Evolutionary conservation across 2,329 filamentous ascomycete genomes (phyloP).

Genomic region (Aureobasidium sp.): DNA sequence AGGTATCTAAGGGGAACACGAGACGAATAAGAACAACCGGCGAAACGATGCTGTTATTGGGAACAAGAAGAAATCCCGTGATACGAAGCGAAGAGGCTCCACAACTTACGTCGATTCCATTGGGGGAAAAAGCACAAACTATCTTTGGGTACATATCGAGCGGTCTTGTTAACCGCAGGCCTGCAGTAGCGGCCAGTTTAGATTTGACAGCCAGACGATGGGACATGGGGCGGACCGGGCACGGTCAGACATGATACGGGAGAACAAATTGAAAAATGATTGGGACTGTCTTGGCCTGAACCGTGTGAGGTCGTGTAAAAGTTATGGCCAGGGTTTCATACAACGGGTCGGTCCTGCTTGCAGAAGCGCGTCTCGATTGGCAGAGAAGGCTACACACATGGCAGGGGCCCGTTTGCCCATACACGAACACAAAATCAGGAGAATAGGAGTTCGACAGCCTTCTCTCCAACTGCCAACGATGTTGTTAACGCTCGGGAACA

Average conservation of each 20-base stretch:
- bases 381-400: background rate
- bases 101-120: constrained; percentile 13
- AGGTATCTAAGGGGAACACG: constrained; percentile 3
- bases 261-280: constrained; percentile 11
- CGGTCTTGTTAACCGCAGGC: constrained; percentile 11
- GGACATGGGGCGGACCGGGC: constrained; percentile 13
- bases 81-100: constrained; percentile 13
- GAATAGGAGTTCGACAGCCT: background rate
- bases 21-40: constrained; percentile 12
- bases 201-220: constrained; percentile 10
- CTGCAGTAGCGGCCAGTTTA: constrained; percentile 12
- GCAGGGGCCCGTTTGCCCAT: background rate
- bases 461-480: background rate
- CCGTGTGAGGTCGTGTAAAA: constrained; percentile 1
- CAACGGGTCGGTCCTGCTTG: background rate
- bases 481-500: background rate
- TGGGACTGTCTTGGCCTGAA: constrained; percentile 5
- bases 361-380: background rate
- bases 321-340: constrained; percentile 1
- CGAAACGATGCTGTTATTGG: constrained; percentile 11
- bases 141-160: constrained; percentile 12
- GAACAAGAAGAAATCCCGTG: constrained; percentile 13
- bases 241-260: constrained; percentile 7
- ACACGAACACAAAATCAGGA: background rate
- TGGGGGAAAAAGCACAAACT: constrained; percentile 12